Evolutionary conservation across 2,329 filamentous ascomycete genomes (phyloP), one percentile per base, ranked within the genome.

Genomic region (Pseudocercospora cruenta): DNA sequence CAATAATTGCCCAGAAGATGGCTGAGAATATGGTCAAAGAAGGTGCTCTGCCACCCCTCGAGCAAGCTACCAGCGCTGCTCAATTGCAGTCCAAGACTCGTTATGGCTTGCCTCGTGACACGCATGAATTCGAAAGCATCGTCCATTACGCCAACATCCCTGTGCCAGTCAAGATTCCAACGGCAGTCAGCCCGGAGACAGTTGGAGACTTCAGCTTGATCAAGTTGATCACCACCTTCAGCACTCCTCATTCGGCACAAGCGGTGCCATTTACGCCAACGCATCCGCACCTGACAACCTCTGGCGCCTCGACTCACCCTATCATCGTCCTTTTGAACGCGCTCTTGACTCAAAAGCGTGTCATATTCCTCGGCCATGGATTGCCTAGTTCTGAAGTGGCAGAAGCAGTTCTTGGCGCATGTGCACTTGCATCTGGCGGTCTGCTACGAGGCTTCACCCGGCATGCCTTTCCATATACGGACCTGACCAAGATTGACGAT

Each of bases 181-280:
- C 94, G 3, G 94, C 95, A 10, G 87, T 96, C 65, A 94, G 94
- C 82, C 92, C 94, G 1, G 95, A 99, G 82, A 97, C 92, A 0
- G 95, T 99, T 16, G 95, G 95, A 68, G 95, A 99, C 80, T 99
- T 99, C 77, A 98, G 94, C 43, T 85, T 99, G 64, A 91, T 99
- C 81, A 98, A 98, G 79, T 88, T 99, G 62, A 97, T 99, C 70
- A 93, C 97, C 74, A 97, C 92, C 62, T 98, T 98, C 78, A 92
- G 92, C 51, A 88, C 90, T 10, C 85, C 91, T 19, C 94, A 98
- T 78, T 82, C 89, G n/a, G 90, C 93, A 73, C 87, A 90, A 9
- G 91, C 93, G 3, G 91, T 96, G 73, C 89, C 93, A 0, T 99
- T 98, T 76, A 82, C 68, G 19, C 74, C 90, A 4, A 83, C 93